Evolutionary conservation across 257 asterid species (phyloP).

Genomic region (Fraxinus quadrangulata): DNA sequence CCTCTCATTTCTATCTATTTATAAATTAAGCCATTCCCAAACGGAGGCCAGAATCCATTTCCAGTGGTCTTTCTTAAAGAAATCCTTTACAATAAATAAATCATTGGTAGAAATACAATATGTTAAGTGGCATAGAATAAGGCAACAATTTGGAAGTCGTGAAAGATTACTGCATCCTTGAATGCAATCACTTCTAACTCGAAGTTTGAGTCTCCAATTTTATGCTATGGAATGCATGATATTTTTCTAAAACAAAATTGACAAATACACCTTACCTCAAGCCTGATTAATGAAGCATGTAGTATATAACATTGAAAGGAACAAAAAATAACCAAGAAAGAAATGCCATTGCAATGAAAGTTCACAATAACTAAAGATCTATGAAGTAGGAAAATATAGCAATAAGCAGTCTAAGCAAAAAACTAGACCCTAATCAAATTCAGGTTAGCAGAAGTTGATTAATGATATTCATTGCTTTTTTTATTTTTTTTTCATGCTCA

Average conservation of each 20-base stretch:
- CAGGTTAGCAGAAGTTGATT: background rate
- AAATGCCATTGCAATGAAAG: background rate
- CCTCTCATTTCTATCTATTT: too few species aligned
- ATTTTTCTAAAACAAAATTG: background rate
- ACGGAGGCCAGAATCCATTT: background rate
- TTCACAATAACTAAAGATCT: background rate
- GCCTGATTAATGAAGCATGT: background rate
- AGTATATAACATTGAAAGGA: background rate
- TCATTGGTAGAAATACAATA: background rate
- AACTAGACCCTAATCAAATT: background rate
- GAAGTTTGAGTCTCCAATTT: background rate
- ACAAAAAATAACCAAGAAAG: background rate
- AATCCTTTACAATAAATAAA: background rate
- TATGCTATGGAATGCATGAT: background rate
- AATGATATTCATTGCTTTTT: background rate
- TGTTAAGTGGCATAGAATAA: background rate
- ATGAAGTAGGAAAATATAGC: background rate
- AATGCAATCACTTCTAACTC: background rate
- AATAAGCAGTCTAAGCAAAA: background rate
- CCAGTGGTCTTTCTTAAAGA: background rate
- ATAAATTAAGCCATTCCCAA: too few species aligned
- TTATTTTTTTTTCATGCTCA: background rate
- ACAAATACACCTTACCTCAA: background rate
- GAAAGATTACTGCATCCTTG: too few species aligned
- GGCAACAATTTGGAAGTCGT: background rate